Evolutionary conservation across 805 yeast genomes (phyloP), one percentile per base, ranked within the genome.

Genomic region (Hanseniaspora lachancei): DNA sequence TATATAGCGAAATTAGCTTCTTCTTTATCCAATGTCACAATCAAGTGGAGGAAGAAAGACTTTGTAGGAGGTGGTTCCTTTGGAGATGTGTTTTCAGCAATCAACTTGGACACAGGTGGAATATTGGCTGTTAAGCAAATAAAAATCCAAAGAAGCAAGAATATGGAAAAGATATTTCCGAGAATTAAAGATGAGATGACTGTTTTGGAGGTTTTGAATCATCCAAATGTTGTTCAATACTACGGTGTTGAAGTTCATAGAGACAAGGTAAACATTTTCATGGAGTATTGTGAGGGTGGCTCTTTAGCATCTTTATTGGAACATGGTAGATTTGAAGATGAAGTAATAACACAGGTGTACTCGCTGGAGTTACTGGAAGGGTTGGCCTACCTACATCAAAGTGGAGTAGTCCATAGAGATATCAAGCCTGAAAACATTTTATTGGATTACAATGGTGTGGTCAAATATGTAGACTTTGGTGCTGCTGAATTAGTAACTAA

Each of bases 221-320:
- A 93, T 70, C 97, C 97, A 10, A 93, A 93, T 65, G 85, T 93
- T 62, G 97, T 93, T 6, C 96, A 89, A 66, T 93, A 91, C 66
- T 89, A 81, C 64, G 98, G 98, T 52, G 96, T 93, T 39, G 97
- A 93, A 68, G 97, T 93, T 6, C 97, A 93, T 68, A 77, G 97
- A 54, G 97, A 93, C 68, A 80, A 86, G 60, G 97, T 93, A 18
- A 89, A 88, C 67, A 83, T 93, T 35, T 93, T 93, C 67, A 93
- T 93, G 98, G 98, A 93, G 69, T 89, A 79, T 70, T 93, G 98
- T 72, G 95, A 89, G 62, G 89, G 96, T 41, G 97, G 97, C 1
- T 89, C 97, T 0, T 73, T 93, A 57, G 88, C 96, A 0, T 80
- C 86, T 7, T 71, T 89, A 47, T 74, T 93, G 58, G 89, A 86